These are phyloP conservation scores for Globomyces pollinis-pini DNA, from an alignment of 192 early-diverging fungal genomes.

Conservation along the genomic window DNA sequence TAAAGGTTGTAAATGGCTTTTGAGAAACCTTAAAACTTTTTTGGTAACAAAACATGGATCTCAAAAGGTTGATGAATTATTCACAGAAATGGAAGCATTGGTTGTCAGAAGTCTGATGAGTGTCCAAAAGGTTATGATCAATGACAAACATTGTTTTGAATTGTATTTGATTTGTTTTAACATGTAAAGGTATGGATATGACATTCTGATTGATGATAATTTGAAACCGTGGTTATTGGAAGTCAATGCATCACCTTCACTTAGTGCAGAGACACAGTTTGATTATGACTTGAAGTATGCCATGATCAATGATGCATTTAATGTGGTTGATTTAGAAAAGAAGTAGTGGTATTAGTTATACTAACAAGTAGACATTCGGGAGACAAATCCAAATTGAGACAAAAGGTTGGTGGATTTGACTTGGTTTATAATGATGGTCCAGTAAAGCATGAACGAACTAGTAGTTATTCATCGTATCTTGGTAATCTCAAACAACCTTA, in stretches of 20 bases:
- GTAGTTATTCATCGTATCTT: slow-evolving; percentile 40
- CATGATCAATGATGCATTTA: slow-evolving; percentile 53
- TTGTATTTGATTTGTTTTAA: too few species aligned
- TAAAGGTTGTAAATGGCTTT: slow-evolving; percentile 58
- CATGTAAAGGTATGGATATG: too few species aligned
- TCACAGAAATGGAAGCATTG: slow-evolving; percentile 56
- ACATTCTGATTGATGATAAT: slow-evolving; percentile 52
- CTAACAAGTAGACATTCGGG: neutral
- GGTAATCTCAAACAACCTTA: slow-evolving; percentile 24
- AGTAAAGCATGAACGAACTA: slow-evolving; percentile 47
- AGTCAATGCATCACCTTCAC: slow-evolving; percentile 53
- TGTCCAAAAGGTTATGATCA: slow-evolving; percentile 63
- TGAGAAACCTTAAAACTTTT: slow-evolving; percentile 47
- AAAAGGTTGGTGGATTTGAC: slow-evolving; percentile 53
- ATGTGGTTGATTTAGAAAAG: slow-evolving; percentile 51
- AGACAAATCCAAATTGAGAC: slow-evolving; percentile 18
- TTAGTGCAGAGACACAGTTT: slow-evolving; percentile 56
- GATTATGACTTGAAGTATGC: slow-evolving; percentile 57
- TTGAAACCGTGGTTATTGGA: slow-evolving; percentile 57
- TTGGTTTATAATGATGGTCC: slow-evolving; percentile 60
- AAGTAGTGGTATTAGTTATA: slow-evolving; percentile 11
- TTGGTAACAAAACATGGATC: slow-evolving; percentile 46
- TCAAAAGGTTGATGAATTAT: slow-evolving; percentile 34
- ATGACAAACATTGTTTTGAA: slow-evolving; percentile 63
- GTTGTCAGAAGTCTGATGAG: slow-evolving; percentile 50